These are phyloP conservation scores for Noccaea bulbosa DNA, from an alignment of 345 rosid species.

Conservation along the genomic window DNA sequence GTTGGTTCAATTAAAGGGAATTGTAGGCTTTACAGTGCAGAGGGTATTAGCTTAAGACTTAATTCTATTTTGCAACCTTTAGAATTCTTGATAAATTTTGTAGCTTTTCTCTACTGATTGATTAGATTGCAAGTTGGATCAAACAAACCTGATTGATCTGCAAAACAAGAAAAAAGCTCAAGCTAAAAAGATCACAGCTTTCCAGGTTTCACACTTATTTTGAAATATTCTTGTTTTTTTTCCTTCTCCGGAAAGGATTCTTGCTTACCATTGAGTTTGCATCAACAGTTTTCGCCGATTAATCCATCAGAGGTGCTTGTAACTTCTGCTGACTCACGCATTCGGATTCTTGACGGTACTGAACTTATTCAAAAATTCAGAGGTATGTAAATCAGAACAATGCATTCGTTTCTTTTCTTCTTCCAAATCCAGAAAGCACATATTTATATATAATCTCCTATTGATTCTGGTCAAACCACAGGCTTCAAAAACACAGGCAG, in stretches of 20 bases:
- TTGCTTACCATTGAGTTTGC: conserved; percentile 22
- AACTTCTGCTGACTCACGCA: conserved; percentile 88
- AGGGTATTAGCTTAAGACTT: conserved; percentile 51
- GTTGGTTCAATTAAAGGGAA: conserved; percentile 87
- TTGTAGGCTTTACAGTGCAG: conserved; percentile 67
- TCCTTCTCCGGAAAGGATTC: not conserved
- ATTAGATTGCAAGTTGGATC: conserved; percentile 69
- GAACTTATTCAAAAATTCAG: conserved; percentile 67
- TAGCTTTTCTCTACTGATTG: conserved; percentile 19
- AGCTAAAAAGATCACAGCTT: conserved; percentile 83
- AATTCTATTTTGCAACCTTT: conserved; percentile 7
- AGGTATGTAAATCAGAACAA: conserved; percentile 50
- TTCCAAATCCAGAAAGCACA: not conserved
- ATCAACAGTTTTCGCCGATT: conserved; percentile 66
- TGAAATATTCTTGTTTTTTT: not conserved
- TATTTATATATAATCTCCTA: not conserved
- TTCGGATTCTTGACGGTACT: conserved; percentile 70
- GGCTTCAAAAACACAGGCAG: conserved; percentile 82
- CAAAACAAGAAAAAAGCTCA: conserved; percentile 66
- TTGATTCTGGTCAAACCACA: conserved; percentile 45
- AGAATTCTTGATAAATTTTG: not conserved
- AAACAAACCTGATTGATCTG: conserved; percentile 54
- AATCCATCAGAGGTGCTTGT: conserved; percentile 84
- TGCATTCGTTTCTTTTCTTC: conserved; percentile 16
- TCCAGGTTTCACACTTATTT: conserved; percentile 57